Conservation (phyloP, 768 basidiomycete species). For the Heimioporus sp. region DNA sequence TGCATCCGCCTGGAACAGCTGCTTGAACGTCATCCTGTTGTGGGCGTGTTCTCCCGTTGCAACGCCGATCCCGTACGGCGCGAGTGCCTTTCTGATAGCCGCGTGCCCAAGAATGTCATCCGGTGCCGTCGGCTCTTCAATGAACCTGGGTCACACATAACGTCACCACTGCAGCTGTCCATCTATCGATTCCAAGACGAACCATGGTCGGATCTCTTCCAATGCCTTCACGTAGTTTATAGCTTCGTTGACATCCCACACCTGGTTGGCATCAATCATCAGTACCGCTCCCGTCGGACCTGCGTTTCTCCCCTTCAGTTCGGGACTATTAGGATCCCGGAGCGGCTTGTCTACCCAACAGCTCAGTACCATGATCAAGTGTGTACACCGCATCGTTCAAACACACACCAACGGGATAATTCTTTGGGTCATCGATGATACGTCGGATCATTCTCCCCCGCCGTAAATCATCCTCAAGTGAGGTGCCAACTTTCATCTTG, state of each 20-base stretch:
- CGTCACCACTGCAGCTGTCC: background rate
- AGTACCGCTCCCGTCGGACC: constrained; percentile 89
- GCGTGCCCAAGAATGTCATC: constrained; percentile 89
- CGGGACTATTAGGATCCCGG: constrained; percentile 55
- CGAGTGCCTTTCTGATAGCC: constrained; percentile 72
- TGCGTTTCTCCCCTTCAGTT: constrained; percentile 80
- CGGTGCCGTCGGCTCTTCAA: constrained; percentile 91
- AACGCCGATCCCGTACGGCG: constrained; percentile 80
- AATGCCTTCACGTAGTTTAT: constrained; percentile 83
- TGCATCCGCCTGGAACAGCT: constrained; percentile 82
- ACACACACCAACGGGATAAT: constrained; percentile 51
- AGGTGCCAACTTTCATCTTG: constrained; percentile 95
- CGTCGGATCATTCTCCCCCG: constrained; percentile 84
- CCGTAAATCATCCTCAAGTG: constrained; percentile 75
- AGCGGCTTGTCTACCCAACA: constrained; percentile 26
- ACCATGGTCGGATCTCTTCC: constrained; percentile 54
- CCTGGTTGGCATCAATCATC: constrained; percentile 96
- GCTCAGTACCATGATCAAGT: background rate
- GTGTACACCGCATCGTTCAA: background rate
- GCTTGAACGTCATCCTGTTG: constrained; percentile 95
- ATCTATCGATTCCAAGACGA: no score
- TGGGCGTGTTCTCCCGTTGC: constrained; percentile 96
- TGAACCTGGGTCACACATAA: constrained; percentile 55
- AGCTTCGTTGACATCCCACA: constrained; percentile 88
- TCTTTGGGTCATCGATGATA: constrained; percentile 87